These are phyloP conservation scores for Ampelomyces quisqualis DNA, from an alignment of 2,329 filamentous ascomycete species.

Conservation along the genomic window DNA sequence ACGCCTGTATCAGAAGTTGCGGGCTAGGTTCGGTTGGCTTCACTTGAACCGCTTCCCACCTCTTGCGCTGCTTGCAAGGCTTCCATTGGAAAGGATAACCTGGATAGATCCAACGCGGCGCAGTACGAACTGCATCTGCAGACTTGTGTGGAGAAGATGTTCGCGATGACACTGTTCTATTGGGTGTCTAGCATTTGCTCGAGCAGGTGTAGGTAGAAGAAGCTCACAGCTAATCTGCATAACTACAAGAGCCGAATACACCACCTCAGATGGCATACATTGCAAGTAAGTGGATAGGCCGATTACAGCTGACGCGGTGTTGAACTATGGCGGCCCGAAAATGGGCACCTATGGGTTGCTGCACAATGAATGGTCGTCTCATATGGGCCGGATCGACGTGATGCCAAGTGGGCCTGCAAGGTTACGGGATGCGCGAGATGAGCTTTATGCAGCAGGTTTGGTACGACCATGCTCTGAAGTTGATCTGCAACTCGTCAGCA, in stretches of 20 bases:
- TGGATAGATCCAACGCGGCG: not conserved
- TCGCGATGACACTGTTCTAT: not conserved
- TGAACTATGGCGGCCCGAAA: not conserved
- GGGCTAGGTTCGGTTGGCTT: too few relatives aligned
- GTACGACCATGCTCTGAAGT: not conserved
- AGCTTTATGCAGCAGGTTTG: not conserved
- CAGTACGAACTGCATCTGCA: not conserved
- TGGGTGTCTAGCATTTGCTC: too few relatives aligned
- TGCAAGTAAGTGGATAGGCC: too few relatives aligned
- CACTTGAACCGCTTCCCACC: too few relatives aligned
- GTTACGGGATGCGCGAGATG: not conserved
- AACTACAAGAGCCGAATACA: too few relatives aligned
- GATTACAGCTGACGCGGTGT: too few relatives aligned
- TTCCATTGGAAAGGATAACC: not conserved
- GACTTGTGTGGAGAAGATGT: conserved; percentile 1
- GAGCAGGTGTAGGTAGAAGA: too few relatives aligned
- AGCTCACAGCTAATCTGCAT: too few relatives aligned
- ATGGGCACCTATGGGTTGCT: not conserved
- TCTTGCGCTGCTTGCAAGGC: not conserved
- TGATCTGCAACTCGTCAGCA: conserved; percentile 2
- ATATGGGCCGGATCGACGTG: not conserved
- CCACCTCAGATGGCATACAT: too few relatives aligned
- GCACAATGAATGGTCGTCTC: not conserved
- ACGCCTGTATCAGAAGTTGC: conserved; percentile 1
- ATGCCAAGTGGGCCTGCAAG: not conserved